Percentiles rank a stretch among this genome's conserved stretches.
Conservation (phyloP, 345 rosid species). For the Linum lewisii region DNA sequence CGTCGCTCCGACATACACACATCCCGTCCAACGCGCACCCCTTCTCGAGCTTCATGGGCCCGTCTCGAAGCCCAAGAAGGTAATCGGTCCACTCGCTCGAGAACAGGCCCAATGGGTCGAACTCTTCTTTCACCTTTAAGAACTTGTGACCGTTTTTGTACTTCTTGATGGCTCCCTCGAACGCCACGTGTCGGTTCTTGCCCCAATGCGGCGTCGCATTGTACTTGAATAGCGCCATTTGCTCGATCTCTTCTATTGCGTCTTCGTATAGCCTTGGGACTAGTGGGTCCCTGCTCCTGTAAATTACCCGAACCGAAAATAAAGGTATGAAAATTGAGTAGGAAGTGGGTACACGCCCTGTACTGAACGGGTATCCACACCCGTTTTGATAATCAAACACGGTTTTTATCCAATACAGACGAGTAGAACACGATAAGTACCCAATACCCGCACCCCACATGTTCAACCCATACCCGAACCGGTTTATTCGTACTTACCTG, state of each 20-base stretch:
- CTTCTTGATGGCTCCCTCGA: conserved; percentile 41
- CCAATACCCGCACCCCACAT: too few species aligned
- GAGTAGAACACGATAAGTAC: too few species aligned
- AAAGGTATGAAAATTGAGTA: too few species aligned
- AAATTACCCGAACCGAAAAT: conserved; percentile 3
- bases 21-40: conserved; percentile 73
- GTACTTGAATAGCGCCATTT: conserved; percentile 64
- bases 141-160: conserved; percentile 33
- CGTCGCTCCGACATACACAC: conserved; percentile 58
- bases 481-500: conserved; percentile 10
- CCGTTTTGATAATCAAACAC: too few species aligned
- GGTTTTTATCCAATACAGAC: too few species aligned
- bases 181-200: conserved; percentile 63
- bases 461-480: too few species aligned
- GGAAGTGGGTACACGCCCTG: too few species aligned
- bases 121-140: conserved; percentile 39
- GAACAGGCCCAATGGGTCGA: conserved; percentile 59
- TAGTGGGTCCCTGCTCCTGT: conserved; percentile 54
- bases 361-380: too few species aligned
- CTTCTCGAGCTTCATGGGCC: conserved; percentile 24
- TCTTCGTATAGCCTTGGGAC: conserved; percentile 59
- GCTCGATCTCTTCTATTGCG: conserved; percentile 68
- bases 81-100: conserved; percentile 73
- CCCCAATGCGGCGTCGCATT: conserved; percentile 79
- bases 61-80: conserved; percentile 43